A percentile compares a stretch with the other conserved stretches of the same genome.
phyloP scores from a whole-genome alignment of 2,329 filamentous ascomycete genomes.

The Fusarium sacchari region DNA sequence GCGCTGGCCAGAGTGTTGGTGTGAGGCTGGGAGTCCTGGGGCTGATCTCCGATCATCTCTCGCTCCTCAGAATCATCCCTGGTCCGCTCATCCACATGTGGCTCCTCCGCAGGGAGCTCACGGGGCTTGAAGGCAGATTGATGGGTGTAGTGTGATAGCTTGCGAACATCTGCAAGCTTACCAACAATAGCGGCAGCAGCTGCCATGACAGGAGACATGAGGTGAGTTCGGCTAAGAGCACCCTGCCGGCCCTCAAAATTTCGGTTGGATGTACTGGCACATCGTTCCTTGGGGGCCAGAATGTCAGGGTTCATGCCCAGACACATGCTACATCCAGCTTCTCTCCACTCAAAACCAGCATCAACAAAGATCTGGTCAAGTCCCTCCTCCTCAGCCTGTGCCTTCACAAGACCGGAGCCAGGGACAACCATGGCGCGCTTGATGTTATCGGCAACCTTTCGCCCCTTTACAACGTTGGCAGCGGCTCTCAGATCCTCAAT shows the following conservation, averaged over 20 bases:
- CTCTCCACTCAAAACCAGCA: conserved; percentile 96
- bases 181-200: conserved; percentile 90
- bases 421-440: conserved; percentile 97
- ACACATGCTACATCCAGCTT: conserved; percentile 99
- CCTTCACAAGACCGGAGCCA: conserved; percentile 93
- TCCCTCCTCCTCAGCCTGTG: conserved; percentile 88
- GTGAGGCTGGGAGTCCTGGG: conserved; percentile 71
- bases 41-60: conserved; percentile 65
- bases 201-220: conserved; percentile 98
- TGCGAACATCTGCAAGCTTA: conserved; percentile 91
- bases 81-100: conserved; percentile 64
- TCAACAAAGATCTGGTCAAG: conserved; percentile 92
- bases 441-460: conserved; percentile 86
- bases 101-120: conserved; percentile 53
- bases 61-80: conserved; percentile 62
- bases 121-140: conserved; percentile 69
- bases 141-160: conserved; percentile 71
- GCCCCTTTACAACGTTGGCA: conserved; percentile 85
- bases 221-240: conserved; percentile 87
- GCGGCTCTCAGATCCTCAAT: conserved; percentile 95
- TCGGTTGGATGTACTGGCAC: conserved; percentile 94
- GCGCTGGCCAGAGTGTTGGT: conserved; percentile 67
- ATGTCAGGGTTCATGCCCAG: conserved; percentile 99
- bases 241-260: conserved; percentile 98
- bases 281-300: conserved; percentile 88